Percentiles rank a stretch among this genome's conserved stretches.
phyloP scores from a whole-genome alignment of 2,329 filamentous ascomycete genomes.

The Magnaporthales sp. region DNA sequence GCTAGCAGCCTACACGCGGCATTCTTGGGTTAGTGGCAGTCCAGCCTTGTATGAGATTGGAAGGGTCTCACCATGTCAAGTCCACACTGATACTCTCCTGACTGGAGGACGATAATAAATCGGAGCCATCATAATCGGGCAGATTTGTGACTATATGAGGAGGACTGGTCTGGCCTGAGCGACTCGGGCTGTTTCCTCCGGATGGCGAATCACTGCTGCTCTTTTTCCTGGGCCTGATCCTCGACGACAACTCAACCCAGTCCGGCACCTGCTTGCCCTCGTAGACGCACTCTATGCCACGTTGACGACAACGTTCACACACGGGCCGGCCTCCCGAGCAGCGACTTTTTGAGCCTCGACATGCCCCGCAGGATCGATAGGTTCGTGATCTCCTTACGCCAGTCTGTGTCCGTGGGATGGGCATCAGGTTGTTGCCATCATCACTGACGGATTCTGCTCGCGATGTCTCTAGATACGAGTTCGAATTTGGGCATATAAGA shows the following conservation, averaged over 20 bases:
- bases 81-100: neutral
- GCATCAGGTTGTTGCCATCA: neutral
- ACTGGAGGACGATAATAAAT: neutral
- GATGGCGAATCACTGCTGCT: neutral
- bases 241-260: slow-evolving; percentile 9
- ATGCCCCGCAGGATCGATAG: slow-evolving; percentile 11
- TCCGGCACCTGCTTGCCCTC: slow-evolving; percentile 11
- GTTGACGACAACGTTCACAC: slow-evolving; percentile 10
- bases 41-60: neutral
- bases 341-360: slow-evolving; percentile 10
- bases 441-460: slow-evolving; percentile 2
- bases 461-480: neutral
- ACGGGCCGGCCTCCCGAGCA: slow-evolving; percentile 11
- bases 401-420: slow-evolving; percentile 6
- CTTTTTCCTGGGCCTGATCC: neutral
- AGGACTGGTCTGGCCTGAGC: neutral
- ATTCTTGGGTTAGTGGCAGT: neutral
- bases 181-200: neutral
- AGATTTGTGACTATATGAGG: neutral
- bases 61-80: neutral
- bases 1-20: neutral
- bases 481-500: slow-evolving; percentile 9
- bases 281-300: slow-evolving; percentile 9
- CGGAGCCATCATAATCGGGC: neutral
- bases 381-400: slow-evolving; percentile 10